Evolutionary conservation across 768 basidiomycete genomes (phyloP).

Genomic region (Pleurotus eryngii): DNA sequence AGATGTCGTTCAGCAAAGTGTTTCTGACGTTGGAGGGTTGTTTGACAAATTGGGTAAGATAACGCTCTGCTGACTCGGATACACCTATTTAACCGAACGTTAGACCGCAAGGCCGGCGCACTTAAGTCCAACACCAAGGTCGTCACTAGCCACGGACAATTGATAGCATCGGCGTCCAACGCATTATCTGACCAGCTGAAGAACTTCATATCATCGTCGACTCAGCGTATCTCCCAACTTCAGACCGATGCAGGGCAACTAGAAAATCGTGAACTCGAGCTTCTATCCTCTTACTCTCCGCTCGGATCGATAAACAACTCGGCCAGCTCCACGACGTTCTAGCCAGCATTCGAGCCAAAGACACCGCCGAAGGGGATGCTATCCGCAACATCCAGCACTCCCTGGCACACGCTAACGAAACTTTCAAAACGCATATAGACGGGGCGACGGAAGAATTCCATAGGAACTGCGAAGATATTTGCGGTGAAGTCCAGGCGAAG

Average conservation of each 20-base stretch:
- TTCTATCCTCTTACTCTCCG: slow-evolving; percentile 45
- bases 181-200: slow-evolving; percentile 56
- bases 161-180: slow-evolving; percentile 51
- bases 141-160: slow-evolving; percentile 59
- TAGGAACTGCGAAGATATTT: slow-evolving; percentile 44
- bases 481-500: slow-evolving; percentile 40
- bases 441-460: slow-evolving; percentile 57
- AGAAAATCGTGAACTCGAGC: slow-evolving; percentile 52
- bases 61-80: neutral
- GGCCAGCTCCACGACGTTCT: slow-evolving; percentile 50
- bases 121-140: slow-evolving; percentile 63
- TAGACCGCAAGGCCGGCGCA: slow-evolving; percentile 72
- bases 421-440: slow-evolving; percentile 47
- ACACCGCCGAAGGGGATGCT: slow-evolving; percentile 51
- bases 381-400: slow-evolving; percentile 43
- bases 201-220: slow-evolving; percentile 56
- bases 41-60: slow-evolving; percentile 81
- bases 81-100: slow-evolving; percentile 8
- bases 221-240: slow-evolving; percentile 51
- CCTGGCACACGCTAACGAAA: slow-evolving; percentile 50
- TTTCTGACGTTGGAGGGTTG: slow-evolving; percentile 65
- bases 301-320: slow-evolving; percentile 57
- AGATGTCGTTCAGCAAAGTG: slow-evolving; percentile 59
- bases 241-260: slow-evolving; percentile 55
- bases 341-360: slow-evolving; percentile 51